A percentile compares a stretch with the other conserved stretches of the same genome.
These are phyloP conservation scores for Solanum pimpinellifolium DNA, from an alignment of 257 asterid genomes.

Conservation along the genomic window DNA sequence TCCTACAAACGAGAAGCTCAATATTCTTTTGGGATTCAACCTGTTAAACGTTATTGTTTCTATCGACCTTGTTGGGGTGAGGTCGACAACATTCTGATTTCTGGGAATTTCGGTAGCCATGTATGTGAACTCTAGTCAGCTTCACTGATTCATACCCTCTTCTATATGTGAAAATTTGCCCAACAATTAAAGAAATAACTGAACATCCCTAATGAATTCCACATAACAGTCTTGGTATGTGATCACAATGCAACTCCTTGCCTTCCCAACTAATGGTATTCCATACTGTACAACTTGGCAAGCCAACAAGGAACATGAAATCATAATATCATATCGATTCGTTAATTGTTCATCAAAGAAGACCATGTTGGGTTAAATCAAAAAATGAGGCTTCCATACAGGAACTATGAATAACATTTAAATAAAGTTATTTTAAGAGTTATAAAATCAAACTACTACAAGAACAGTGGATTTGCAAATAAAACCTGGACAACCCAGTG, in stretches of 20 bases:
- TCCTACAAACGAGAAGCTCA: no score
- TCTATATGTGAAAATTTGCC: not conserved
- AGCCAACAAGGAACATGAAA: not conserved
- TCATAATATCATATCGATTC: not conserved
- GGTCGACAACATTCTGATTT: no score
- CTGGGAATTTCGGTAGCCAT: no score
- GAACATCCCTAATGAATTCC: not conserved
- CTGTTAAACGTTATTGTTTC: no score
- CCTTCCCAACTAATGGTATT: not conserved
- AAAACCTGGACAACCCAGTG: slow-evolving; percentile 44
- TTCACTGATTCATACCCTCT: no score
- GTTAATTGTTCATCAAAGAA: not conserved
- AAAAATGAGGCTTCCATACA: not conserved
- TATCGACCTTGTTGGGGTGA: no score
- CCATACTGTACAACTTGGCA: not conserved
- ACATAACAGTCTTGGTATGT: not conserved
- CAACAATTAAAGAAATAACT: not conserved
- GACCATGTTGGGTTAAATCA: not conserved
- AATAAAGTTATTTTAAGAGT: not conserved
- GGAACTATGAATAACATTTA: not conserved
- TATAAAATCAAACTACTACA: not conserved
- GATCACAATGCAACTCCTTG: not conserved
- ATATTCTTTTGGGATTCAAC: no score
- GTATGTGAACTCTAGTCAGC: no score
- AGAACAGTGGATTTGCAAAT: not conserved